phyloP scores from a whole-genome alignment of 2,329 filamentous ascomycete species.

The Verticillium tricorpus region DNA sequence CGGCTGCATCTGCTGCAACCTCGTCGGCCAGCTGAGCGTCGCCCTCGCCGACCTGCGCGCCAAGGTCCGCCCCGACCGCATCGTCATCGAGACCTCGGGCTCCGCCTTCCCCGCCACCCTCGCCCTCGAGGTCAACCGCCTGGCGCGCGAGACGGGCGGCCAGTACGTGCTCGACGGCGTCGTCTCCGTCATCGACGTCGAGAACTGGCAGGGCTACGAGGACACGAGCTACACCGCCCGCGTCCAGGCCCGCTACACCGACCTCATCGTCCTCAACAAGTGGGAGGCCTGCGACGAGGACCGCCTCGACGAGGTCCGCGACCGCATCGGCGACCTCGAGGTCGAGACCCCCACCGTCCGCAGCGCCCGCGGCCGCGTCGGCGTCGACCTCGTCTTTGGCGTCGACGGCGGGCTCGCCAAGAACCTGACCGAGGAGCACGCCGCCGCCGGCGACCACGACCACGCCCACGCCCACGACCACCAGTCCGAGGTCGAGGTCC shows the following conservation, averaged over 20 bases:
- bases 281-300: slow-evolving; percentile 76
- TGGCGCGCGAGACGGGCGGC: slow-evolving; percentile 63
- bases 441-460: slow-evolving; percentile 17
- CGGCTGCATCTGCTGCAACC: slow-evolving; percentile 98
- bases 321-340: slow-evolving; percentile 75
- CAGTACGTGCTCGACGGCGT: slow-evolving; percentile 79
- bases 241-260: slow-evolving; percentile 84
- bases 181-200: slow-evolving; percentile 84
- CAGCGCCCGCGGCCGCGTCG: slow-evolving; percentile 75
- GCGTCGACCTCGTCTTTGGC: slow-evolving; percentile 76
- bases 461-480: slow-evolving; percentile 44
- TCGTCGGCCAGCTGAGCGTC: slow-evolving; percentile 83
- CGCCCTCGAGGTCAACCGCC: slow-evolving; percentile 82
- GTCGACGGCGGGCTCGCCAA: slow-evolving; percentile 76
- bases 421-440: slow-evolving; percentile 38
- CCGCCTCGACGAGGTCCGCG: slow-evolving; percentile 71
- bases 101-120: slow-evolving; percentile 84
- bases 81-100: slow-evolving; percentile 91
- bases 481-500: slow-evolving; percentile 88
- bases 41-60: slow-evolving; percentile 71
- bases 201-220: slow-evolving; percentile 92
- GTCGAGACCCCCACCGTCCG: slow-evolving; percentile 80
- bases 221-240: slow-evolving; percentile 86
- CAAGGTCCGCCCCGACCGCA: slow-evolving; percentile 64
- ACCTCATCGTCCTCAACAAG: slow-evolving; percentile 89